These are phyloP conservation scores for Camelina hispida DNA, from an alignment of 345 rosid genomes.

Conservation along the genomic window DNA sequence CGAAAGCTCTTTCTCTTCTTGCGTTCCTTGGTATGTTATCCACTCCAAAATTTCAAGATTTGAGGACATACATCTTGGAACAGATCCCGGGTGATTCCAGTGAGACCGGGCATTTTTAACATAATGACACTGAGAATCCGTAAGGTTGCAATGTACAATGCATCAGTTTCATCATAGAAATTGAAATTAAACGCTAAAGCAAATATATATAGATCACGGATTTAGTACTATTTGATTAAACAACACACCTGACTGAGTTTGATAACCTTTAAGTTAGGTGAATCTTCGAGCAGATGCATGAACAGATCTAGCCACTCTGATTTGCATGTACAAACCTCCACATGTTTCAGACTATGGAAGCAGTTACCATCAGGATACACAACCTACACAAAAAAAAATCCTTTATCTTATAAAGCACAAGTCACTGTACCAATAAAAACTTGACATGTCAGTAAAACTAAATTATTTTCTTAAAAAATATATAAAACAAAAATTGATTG, in stretches of 20 bases:
- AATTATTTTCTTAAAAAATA: too few species aligned
- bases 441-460: too few species aligned
- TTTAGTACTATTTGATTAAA: neutral
- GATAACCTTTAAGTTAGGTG: conserved; percentile 32
- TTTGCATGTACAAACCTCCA: conserved; percentile 37
- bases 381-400: conserved; percentile 13
- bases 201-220: neutral
- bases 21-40: conserved; percentile 11
- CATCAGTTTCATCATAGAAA: neutral
- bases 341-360: conserved; percentile 24
- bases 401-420: too few species aligned
- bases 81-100: conserved; percentile 30
- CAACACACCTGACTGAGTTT: conserved; percentile 24
- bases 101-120: neutral
- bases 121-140: conserved; percentile 22
- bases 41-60: conserved; percentile 36
- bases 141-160: neutral
- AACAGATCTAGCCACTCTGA: conserved; percentile 29
- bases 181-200: neutral
- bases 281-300: conserved; percentile 22
- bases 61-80: conserved; percentile 19
- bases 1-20: conserved; percentile 29
- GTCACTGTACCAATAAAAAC: too few species aligned
- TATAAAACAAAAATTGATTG: too few species aligned
- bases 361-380: conserved; percentile 22